Percentiles rank a stretch among this genome's conserved stretches.
phyloP scores from a whole-genome alignment of 139 green algal genomes.

The Chlorella sp. region DNA sequence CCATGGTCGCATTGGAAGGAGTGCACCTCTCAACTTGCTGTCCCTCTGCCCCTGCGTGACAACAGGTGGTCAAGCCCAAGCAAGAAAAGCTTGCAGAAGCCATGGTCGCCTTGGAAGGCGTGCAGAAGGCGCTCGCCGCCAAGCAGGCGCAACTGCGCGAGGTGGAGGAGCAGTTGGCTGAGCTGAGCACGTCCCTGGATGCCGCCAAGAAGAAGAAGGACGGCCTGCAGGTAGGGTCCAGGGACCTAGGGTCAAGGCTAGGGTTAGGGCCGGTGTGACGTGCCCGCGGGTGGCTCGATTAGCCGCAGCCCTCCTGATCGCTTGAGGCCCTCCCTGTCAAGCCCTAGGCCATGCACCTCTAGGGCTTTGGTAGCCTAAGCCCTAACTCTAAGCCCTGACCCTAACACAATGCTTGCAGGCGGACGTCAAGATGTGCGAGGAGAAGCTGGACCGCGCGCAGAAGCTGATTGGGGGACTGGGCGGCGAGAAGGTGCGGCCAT shows the following conservation, averaged over 20 bases:
- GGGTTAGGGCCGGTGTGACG: no score
- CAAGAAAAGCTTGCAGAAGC: constrained; percentile 43
- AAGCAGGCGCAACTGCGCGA: constrained; percentile 62
- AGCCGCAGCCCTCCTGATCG: no score
- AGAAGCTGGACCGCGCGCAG: constrained; percentile 61
- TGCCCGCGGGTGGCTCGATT: no score
- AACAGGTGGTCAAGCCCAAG: constrained; percentile 62
- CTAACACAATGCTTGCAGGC: constrained; percentile 15
- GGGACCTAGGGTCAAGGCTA: no score
- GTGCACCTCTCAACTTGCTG: no score
- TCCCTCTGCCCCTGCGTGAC: no score
- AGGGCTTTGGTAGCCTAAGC: no score
- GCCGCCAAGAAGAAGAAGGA: constrained; percentile 42
- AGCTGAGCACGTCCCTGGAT: constrained; percentile 54
- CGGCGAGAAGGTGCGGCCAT: constrained; percentile 72
- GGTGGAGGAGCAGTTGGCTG: constrained; percentile 54
- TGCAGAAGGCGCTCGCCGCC: constrained; percentile 45
- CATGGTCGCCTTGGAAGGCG: constrained; percentile 40
- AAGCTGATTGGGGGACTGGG: constrained; percentile 71
- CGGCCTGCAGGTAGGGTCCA: constrained; percentile 39
- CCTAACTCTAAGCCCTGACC: no score
- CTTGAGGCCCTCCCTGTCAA: no score
- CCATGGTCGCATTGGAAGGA: constrained; percentile 40
- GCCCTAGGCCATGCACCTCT: no score
- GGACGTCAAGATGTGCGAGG: constrained; percentile 53